phyloP scores from a whole-genome alignment of 306 rosid species.

The Ammopiptanthus mongolicus region DNA sequence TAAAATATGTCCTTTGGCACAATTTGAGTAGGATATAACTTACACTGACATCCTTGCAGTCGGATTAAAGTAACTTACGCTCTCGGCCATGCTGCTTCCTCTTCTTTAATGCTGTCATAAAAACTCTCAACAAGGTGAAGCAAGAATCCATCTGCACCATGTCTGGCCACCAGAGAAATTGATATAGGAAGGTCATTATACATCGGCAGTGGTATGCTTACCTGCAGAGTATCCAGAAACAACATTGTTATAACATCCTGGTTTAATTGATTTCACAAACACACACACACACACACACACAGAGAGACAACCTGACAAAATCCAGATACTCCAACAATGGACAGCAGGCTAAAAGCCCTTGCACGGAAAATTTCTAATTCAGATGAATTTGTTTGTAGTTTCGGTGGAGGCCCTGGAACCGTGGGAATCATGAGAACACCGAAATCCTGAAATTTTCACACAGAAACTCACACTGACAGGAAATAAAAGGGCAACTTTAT shows the following conservation, averaged over 20 bases:
- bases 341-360: constrained; percentile 64
- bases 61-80: neutral
- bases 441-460: constrained; percentile 46
- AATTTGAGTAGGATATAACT: neutral
- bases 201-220: constrained; percentile 73
- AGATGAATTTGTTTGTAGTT: constrained; percentile 42
- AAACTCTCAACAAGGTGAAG: constrained; percentile 65
- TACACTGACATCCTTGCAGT: neutral
- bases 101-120: constrained; percentile 39
- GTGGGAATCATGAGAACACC: constrained; percentile 84
- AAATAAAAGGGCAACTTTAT: neutral
- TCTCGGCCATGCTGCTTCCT: constrained; percentile 12
- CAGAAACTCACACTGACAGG: neutral
- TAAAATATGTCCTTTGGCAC: neutral
- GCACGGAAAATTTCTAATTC: constrained; percentile 53
- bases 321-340: constrained; percentile 89
- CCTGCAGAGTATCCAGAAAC: constrained; percentile 36
- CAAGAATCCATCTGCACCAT: constrained; percentile 75
- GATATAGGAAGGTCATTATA: constrained; percentile 60
- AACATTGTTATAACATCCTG: neutral
- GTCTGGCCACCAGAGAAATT: constrained; percentile 67
- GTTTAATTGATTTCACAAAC: neutral
- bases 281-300: neutral
- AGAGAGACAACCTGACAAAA: constrained; percentile 66
- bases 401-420: constrained; percentile 86